Percentiles rank a stretch among this genome's conserved stretches.
Evolutionary conservation across 306 rosid species (phyloP).

Genomic region (Vachellia collinsii): DNA sequence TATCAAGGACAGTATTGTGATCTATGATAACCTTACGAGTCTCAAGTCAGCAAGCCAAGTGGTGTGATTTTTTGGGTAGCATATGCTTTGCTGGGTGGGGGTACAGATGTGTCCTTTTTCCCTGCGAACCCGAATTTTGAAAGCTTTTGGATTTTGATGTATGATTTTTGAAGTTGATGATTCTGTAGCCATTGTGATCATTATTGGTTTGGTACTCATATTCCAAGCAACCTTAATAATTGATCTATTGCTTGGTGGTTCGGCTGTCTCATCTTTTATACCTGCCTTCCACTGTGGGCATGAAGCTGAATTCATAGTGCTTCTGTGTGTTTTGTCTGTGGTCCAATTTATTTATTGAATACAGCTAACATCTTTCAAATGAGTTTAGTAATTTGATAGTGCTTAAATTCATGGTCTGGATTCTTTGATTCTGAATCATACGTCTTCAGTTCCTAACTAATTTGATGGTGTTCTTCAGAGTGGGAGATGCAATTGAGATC

Average conservation of each 20-base stretch:
- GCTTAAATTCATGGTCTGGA: conserved; percentile 8
- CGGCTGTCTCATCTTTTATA: background rate
- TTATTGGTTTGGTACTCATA: background rate
- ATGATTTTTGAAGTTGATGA: background rate
- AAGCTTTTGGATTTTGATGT: background rate
- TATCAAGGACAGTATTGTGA: background rate
- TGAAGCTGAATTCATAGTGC: conserved; percentile 1
- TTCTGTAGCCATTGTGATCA: background rate
- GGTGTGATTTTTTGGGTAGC: background rate
- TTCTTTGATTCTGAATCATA: conserved; percentile 23
- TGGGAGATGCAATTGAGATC: conserved; percentile 95
- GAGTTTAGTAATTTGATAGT: conserved; percentile 10
- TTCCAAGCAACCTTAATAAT: background rate
- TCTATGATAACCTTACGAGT: background rate
- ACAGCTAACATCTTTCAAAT: background rate
- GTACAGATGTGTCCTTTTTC: background rate
- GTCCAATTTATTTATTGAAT: background rate
- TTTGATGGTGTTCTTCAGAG: conserved; percentile 57
- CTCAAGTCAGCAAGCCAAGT: background rate
- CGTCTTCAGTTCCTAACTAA: conserved; percentile 19
- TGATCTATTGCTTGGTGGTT: background rate
- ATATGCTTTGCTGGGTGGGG: conserved; percentile 28
- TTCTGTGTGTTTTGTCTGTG: background rate
- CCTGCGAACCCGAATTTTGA: background rate
- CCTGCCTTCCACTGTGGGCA: background rate